Conservation (phyloP, 345 rosid genomes). For the Cardamine occulta region DNA sequence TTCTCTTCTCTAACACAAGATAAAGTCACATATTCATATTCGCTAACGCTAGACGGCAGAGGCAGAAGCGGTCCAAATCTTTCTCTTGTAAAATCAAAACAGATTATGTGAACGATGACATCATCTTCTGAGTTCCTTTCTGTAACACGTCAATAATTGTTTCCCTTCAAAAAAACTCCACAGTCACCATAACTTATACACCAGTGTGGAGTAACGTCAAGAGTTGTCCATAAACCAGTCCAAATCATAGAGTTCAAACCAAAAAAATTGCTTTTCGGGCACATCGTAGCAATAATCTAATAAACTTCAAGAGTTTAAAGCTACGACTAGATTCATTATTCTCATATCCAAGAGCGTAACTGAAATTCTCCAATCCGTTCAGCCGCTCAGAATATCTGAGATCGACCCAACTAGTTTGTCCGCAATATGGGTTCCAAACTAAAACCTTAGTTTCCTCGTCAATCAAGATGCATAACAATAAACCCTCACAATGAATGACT, state of each 20-base stretch:
- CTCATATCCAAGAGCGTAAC: neutral
- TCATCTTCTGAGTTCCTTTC: neutral
- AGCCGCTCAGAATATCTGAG: neutral
- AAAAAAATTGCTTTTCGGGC: neutral
- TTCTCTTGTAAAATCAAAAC: neutral
- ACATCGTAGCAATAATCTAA: neutral
- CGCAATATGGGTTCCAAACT: neutral
- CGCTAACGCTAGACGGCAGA: neutral
- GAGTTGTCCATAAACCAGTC: neutral
- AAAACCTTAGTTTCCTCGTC: neutral
- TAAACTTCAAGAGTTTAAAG: neutral
- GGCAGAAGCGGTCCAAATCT: neutral
- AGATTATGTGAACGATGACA: neutral
- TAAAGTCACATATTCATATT: neutral
- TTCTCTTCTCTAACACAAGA: neutral
- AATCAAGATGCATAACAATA: neutral
- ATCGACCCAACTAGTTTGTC: neutral
- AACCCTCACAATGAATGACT: neutral
- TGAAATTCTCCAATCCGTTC: neutral
- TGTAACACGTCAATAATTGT: neutral
- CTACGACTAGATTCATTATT: neutral
- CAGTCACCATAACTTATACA: neutral
- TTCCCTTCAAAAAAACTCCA: neutral
- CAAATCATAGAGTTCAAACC: neutral
- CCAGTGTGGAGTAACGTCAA: neutral